These are phyloP conservation scores for Phytophthora crassamura DNA, from an alignment of 352 stramenopile genomes.

Conservation along the genomic window DNA sequence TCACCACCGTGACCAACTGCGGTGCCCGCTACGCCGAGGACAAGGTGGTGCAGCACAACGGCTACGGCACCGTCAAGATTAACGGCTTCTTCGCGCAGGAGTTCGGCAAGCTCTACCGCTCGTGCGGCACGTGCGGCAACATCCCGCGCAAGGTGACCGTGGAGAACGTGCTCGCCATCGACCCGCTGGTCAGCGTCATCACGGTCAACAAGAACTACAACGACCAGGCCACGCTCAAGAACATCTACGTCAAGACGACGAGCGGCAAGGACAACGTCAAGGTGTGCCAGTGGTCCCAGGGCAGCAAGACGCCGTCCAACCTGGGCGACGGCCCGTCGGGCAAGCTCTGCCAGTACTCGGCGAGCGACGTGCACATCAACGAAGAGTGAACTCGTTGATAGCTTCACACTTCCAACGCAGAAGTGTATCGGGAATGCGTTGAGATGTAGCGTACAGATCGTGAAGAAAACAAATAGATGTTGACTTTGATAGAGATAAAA, in stretches of 20 bases:
- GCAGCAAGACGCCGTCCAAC: slow-evolving; percentile 22
- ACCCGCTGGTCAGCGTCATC: too few relatives aligned
- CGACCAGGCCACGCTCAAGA: too few relatives aligned
- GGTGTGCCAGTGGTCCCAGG: slow-evolving; percentile 27
- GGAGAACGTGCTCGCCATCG: too few relatives aligned
- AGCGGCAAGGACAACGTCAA: slow-evolving; percentile 11
- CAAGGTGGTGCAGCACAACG: slow-evolving; percentile 40
- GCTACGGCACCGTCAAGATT: slow-evolving; percentile 8
- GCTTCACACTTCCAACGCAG: background rate
- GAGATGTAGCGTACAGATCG: background rate
- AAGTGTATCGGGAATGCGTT: background rate
- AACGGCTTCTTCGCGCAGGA: too few relatives aligned
- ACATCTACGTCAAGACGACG: slow-evolving; percentile 30
- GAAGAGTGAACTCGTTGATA: slow-evolving; percentile 24
- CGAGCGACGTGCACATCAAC: slow-evolving; percentile 29
- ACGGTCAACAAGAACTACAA: too few relatives aligned
- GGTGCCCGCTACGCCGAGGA: slow-evolving; percentile 43
- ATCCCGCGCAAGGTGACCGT: too few relatives aligned
- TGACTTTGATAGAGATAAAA: slow-evolving; percentile 6
- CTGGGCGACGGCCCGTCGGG: slow-evolving; percentile 21
- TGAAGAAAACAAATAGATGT: slow-evolving; percentile 6
- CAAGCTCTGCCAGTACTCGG: slow-evolving; percentile 22
- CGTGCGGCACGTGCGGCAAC: too few relatives aligned
- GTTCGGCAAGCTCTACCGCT: too few relatives aligned
- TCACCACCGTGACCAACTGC: slow-evolving; percentile 37